phyloP scores from a whole-genome alignment of 1,139 yeast species.

The Pneumocystis oryctolagi region DNA sequence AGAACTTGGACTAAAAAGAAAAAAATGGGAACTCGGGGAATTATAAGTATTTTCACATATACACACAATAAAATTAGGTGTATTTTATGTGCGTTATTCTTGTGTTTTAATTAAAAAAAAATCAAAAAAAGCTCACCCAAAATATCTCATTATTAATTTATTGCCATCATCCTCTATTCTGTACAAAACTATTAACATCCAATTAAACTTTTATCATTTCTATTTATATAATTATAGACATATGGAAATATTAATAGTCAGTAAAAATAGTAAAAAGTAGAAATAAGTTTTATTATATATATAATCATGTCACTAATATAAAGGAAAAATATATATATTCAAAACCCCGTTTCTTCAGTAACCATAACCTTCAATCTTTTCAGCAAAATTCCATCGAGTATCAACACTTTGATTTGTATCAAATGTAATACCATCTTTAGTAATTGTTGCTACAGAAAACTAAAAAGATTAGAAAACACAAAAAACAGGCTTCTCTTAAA shows the following conservation, averaged over 20 bases:
- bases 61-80: neutral
- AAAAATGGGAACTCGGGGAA: neutral
- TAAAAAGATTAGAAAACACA: neutral
- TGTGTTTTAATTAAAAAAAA: no score
- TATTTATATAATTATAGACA: no score
- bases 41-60: neutral
- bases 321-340: neutral
- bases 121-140: no score
- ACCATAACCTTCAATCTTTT: slow-evolving; percentile 80
- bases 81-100: neutral
- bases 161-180: neutral
- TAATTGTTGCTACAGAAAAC: slow-evolving; percentile 66
- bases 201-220: neutral
- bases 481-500: neutral
- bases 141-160: neutral
- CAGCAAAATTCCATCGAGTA: slow-evolving; percentile 90
- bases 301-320: neutral
- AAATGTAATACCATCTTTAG: slow-evolving; percentile 44
- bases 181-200: neutral
- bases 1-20: neutral
- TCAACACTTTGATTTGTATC: slow-evolving; percentile 54
- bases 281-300: neutral
- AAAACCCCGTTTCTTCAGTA: slow-evolving; percentile 32
- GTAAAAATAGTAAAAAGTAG: neutral
- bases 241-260: neutral